Percentiles rank a stretch among this genome's conserved stretches.
Conservation (phyloP, 2,329 filamentous ascomycete genomes). For the Fusarium sp. region DNA sequence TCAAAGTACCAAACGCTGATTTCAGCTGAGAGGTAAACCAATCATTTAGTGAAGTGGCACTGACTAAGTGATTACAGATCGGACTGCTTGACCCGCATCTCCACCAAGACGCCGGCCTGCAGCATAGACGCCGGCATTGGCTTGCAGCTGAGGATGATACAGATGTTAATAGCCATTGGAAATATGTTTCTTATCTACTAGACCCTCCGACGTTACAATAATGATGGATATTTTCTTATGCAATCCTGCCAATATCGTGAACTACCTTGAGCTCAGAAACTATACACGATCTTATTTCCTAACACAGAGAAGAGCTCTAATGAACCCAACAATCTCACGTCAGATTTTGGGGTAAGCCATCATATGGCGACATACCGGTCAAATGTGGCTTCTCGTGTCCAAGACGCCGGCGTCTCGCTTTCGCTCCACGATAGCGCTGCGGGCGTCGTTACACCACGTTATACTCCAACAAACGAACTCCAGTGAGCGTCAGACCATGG, state of each 20-base stretch:
- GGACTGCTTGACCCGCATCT: neutral
- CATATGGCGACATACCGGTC: neutral
- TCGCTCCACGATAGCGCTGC: neutral
- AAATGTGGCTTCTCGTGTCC: neutral
- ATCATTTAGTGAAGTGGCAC: neutral
- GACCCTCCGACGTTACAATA: fast-evolving
- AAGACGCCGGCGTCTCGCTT: neutral
- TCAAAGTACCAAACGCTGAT: no score
- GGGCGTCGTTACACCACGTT: neutral
- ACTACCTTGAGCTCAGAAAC: neutral
- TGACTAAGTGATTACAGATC: constrained; percentile 7
- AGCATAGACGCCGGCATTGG: neutral
- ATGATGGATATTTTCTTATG: neutral
- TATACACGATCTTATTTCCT: neutral
- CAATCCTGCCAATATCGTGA: neutral
- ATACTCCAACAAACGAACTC: no score
- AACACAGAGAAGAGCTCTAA: fast-evolving
- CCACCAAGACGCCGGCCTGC: constrained; percentile 11
- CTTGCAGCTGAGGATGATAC: neutral
- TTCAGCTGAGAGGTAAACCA: neutral
- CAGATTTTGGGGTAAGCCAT: neutral
- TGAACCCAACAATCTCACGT: neutral
- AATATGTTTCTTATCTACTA: neutral
- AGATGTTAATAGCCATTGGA: fast-evolving
- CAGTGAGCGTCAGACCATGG: neutral